Evolutionary conservation across 2,329 filamentous ascomycete species (phyloP).

Genomic region (Fusarium abutilonis): DNA sequence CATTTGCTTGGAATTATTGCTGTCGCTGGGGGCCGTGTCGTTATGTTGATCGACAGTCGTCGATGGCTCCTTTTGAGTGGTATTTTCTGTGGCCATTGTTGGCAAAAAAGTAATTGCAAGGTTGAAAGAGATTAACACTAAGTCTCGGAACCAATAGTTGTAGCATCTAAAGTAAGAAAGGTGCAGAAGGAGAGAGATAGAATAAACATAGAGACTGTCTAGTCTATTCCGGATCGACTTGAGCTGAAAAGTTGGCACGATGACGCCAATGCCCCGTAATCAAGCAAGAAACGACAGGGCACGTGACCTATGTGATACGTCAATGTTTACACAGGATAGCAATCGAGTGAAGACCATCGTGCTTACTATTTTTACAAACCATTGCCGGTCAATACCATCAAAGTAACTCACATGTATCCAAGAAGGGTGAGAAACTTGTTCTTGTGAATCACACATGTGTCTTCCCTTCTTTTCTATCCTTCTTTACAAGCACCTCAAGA

Average conservation of each 20-base stretch:
- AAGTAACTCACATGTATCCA: not conserved
- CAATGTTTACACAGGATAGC: not conserved
- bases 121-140: too few relatives aligned
- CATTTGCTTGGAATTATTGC: conserved; percentile 4
- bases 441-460: conserved; percentile 1
- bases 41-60: not conserved
- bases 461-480: not conserved
- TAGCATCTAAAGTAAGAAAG: rapidly evolving
- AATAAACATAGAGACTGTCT: too few relatives aligned
- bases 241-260: conserved; percentile 1
- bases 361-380: too few relatives aligned
- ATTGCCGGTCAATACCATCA: too few relatives aligned
- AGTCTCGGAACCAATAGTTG: too few relatives aligned
- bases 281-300: not conserved
- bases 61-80: not conserved
- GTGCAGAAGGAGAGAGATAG: too few relatives aligned
- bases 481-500: conserved; percentile 6
- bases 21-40: not conserved
- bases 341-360: too few relatives aligned
- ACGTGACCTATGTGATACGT: not conserved
- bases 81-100: conserved; percentile 4
- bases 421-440: not conserved
- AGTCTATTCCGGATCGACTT: not conserved
- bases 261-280: conserved; percentile 18
- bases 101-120: rapidly evolving